phyloP scores from a whole-genome alignment of 2,329 filamentous ascomycete genomes.

The Microdochium bolleyi region DNA sequence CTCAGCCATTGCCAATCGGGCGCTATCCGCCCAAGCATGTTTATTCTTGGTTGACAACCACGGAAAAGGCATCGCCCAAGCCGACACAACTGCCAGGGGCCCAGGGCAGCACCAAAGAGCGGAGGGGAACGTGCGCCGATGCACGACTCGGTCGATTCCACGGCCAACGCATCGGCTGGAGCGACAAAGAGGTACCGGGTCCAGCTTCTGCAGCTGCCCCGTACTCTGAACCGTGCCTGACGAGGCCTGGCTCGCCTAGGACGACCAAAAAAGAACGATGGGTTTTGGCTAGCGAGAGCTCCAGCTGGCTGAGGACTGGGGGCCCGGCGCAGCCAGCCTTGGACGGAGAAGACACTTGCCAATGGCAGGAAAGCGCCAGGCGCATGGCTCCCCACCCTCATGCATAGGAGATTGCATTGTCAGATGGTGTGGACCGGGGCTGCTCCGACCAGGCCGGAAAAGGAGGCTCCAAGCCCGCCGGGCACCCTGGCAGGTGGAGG shows the following conservation, averaged over 20 bases:
- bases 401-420: background rate
- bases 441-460: background rate
- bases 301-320: background rate
- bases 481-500: background rate
- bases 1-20: background rate
- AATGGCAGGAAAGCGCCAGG: background rate
- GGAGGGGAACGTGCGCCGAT: no score
- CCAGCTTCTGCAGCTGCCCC: background rate
- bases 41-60: no score
- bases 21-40: no score
- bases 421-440: background rate
- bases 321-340: background rate
- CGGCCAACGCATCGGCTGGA: background rate
- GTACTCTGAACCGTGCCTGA: no score
- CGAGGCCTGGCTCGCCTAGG: background rate
- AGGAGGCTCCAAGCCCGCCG: background rate
- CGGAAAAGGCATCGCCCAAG: no score
- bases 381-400: background rate
- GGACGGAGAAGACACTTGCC: background rate
- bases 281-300: background rate
- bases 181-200: background rate
- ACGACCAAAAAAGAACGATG: background rate
- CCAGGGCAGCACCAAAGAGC: no score
- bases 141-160: background rate
- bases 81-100: no score